Conservation (phyloP, 2,329 filamentous ascomycete genomes). For the Colletotrichum viniferum region DNA sequence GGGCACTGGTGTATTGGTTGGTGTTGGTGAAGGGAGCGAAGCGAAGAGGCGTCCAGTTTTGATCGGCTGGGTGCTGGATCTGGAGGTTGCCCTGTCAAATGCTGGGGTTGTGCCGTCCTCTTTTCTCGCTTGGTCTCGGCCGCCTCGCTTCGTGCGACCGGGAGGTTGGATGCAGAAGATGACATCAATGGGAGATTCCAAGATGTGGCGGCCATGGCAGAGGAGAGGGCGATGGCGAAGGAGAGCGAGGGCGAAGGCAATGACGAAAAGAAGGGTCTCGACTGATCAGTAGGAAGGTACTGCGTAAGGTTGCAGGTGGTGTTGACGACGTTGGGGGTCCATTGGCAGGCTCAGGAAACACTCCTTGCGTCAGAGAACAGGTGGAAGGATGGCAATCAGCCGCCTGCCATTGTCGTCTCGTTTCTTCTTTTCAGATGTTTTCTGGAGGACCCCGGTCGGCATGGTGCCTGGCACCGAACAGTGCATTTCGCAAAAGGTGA, state of each 20-base stretch:
- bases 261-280: neutral
- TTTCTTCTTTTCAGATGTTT: neutral
- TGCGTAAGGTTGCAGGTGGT: neutral
- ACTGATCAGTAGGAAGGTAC: neutral
- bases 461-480: neutral
- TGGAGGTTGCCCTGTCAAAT: neutral
- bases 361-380: conserved; percentile 10
- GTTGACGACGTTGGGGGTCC: neutral
- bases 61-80: neutral
- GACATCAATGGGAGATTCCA: conserved; percentile 1
- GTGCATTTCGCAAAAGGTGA: neutral
- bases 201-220: neutral
- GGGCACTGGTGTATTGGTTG: neutral
- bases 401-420: neutral
- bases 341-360: conserved; percentile 5
- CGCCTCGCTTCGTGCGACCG: conserved; percentile 5
- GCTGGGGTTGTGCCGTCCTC: neutral
- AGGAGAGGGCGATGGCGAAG: neutral
- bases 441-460: neutral
- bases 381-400: neutral
- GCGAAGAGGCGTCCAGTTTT: neutral
- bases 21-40: neutral
- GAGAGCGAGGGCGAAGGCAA: neutral
- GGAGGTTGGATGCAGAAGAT: conserved; percentile 15
- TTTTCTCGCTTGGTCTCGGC: conserved; percentile 1